Evolutionary conservation across 495 filamentous ascomycete species (phyloP).

Genomic region (Neurospora tetraspora): DNA sequence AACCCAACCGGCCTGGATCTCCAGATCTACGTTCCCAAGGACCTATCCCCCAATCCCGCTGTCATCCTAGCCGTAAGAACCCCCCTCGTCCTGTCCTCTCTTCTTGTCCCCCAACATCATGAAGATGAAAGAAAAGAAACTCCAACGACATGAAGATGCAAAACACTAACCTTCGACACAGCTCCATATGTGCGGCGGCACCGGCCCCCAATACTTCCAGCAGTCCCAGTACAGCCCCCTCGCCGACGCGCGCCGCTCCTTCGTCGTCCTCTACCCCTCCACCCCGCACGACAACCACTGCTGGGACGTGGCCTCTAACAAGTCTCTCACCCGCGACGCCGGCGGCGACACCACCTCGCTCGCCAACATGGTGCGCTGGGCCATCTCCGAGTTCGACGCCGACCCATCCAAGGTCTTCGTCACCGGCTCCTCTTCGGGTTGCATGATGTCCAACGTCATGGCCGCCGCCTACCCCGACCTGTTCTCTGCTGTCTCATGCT

Average conservation of each 20-base stretch:
- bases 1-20: conserved; percentile 35
- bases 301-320: conserved; percentile 37
- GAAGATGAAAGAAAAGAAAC: background rate
- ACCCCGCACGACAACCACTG: conserved; percentile 33
- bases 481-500: conserved; percentile 30
- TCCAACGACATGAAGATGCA: background rate
- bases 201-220: conserved; percentile 30
- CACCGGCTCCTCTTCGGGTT: conserved; percentile 38
- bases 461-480: conserved; percentile 29
- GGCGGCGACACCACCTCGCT: conserved; percentile 41
- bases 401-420: conserved; percentile 37
- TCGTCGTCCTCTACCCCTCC: conserved; percentile 38
- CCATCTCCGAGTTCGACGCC: conserved; percentile 33
- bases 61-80: conserved; percentile 30
- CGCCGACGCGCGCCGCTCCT: conserved; percentile 30
- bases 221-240: conserved; percentile 27
- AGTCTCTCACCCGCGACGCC: conserved; percentile 38
- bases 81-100: background rate
- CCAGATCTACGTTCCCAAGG: conserved; percentile 26
- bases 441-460: conserved; percentile 42
- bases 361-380: conserved; percentile 43
- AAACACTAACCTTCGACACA: background rate
- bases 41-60: conserved; percentile 26
- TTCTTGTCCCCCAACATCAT: background rate
- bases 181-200: conserved; percentile 34